A percentile compares a stretch with the other conserved stretches of the same genome.
Evolutionary conservation across 257 asterid genomes (phyloP).

Genomic region (Anisodus acutangulus): DNA sequence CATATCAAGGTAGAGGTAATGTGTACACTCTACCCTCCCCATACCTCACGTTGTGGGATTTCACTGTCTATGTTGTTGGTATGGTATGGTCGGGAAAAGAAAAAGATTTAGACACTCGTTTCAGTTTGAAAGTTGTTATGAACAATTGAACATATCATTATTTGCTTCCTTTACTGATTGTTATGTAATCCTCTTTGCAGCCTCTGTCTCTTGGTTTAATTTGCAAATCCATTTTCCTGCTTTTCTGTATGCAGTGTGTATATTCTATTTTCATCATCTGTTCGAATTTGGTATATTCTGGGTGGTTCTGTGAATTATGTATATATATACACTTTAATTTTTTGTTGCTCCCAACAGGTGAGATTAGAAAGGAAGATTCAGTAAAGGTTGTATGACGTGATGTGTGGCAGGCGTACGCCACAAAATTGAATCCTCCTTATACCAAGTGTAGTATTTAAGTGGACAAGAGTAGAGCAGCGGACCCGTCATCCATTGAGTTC

Average conservation of each 20-base stretch:
- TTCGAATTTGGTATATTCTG: background rate
- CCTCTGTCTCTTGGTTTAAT: slow-evolving; percentile 8
- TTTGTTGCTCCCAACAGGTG: slow-evolving; percentile 11
- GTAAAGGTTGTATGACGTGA: background rate
- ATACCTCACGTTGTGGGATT: no score
- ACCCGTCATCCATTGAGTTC: background rate
- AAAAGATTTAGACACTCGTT: no score
- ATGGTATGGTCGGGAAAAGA: no score
- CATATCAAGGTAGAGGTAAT: no score
- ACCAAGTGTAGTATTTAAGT: background rate
- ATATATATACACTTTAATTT: background rate
- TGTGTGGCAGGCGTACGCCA: background rate
- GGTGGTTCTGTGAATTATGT: background rate
- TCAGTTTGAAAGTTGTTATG: slow-evolving; percentile 11
- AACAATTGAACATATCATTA: background rate
- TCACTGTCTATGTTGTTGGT: no score
- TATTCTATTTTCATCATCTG: background rate
- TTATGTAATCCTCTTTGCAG: background rate
- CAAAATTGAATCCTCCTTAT: background rate
- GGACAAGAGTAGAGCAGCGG: background rate
- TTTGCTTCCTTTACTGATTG: background rate
- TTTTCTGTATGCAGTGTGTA: background rate
- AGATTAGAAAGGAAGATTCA: background rate
- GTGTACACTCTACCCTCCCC: no score
- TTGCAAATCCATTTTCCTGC: background rate